A percentile compares a stretch with the other conserved stretches of the same genome.
Conservation (phyloP, 164 flowering plant species). For the Taxillus chinensis region DNA sequence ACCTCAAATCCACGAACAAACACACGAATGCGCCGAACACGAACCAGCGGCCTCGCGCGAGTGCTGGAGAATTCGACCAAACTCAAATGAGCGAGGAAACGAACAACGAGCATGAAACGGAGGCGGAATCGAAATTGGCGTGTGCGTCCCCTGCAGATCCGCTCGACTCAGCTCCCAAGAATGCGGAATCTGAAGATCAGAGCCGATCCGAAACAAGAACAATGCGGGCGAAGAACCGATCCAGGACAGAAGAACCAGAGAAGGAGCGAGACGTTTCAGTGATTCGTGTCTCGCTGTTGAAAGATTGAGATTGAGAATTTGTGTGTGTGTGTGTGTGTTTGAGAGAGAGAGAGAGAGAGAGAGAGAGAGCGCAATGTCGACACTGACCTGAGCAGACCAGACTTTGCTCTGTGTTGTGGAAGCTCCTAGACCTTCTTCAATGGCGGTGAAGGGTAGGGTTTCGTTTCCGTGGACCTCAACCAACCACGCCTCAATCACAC, state of each 20-base stretch:
- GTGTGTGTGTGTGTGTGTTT: not conserved
- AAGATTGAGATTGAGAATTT: not conserved
- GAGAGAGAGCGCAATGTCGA: not conserved
- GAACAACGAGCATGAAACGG: too few species aligned
- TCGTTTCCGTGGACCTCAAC: not conserved
- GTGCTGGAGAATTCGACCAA: too few species aligned
- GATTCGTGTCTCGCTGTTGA: not conserved
- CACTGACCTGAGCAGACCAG: not conserved
- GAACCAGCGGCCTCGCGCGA: too few species aligned
- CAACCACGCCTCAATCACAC: not conserved
- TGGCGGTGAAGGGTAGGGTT: slow-evolving; percentile 9
- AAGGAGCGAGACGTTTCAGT: not conserved
- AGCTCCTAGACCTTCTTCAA: slow-evolving; percentile 20
- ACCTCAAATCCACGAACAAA: too few species aligned
- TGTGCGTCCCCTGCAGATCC: too few species aligned
- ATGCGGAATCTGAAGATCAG: too few species aligned
- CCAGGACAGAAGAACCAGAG: not conserved
- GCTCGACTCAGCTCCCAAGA: too few species aligned
- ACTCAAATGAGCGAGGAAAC: too few species aligned
- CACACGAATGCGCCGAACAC: too few species aligned
- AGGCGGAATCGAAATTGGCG: too few species aligned
- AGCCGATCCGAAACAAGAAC: not conserved
- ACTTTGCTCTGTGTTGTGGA: slow-evolving; percentile 4
- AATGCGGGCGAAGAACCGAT: not conserved
- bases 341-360: not conserved